phyloP scores from a whole-genome alignment of 176 grass and related monocot species.

The Leersia perrieri region DNA sequence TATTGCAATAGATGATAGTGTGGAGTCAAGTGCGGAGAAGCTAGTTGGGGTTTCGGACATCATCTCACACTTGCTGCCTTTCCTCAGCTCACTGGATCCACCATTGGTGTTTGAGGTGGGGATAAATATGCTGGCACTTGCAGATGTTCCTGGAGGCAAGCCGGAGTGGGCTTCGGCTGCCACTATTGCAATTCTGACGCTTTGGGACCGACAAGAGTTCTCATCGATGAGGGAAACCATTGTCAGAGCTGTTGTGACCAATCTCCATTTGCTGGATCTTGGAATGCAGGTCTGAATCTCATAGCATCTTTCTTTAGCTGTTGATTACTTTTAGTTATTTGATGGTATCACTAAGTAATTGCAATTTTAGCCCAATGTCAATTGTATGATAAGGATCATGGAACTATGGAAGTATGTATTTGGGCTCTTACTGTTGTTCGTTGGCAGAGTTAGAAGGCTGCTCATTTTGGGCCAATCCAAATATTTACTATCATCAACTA shows the following conservation, averaged over 20 bases:
- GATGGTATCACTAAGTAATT: background rate
- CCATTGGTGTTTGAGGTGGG: conserved; percentile 91
- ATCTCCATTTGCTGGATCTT: conserved; percentile 98
- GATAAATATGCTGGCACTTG: conserved; percentile 92
- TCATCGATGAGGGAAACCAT: conserved; percentile 95
- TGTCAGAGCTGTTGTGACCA: conserved; percentile 81
- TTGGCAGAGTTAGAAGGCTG: background rate
- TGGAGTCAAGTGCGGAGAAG: conserved; percentile 75
- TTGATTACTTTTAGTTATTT: background rate
- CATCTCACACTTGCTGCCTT: conserved; percentile 82
- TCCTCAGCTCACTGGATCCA: conserved; percentile 86
- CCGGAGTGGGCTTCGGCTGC: conserved; percentile 97
- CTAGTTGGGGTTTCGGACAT: conserved; percentile 86
- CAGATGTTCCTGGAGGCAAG: conserved; percentile 92
- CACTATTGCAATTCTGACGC: conserved; percentile 81
- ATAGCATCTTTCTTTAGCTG: background rate
- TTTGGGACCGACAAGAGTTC: conserved; percentile 96
- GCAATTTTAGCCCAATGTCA: background rate
- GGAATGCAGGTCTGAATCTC: conserved; percentile 77
- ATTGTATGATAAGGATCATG: too few relatives aligned
- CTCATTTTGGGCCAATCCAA: background rate
- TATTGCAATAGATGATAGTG: conserved; percentile 20
- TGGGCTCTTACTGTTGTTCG: background rate
- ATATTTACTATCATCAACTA: background rate
- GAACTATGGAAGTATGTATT: background rate